Conservation (phyloP, 768 basidiomycete species). For the Naganishia vishniacii region DNA sequence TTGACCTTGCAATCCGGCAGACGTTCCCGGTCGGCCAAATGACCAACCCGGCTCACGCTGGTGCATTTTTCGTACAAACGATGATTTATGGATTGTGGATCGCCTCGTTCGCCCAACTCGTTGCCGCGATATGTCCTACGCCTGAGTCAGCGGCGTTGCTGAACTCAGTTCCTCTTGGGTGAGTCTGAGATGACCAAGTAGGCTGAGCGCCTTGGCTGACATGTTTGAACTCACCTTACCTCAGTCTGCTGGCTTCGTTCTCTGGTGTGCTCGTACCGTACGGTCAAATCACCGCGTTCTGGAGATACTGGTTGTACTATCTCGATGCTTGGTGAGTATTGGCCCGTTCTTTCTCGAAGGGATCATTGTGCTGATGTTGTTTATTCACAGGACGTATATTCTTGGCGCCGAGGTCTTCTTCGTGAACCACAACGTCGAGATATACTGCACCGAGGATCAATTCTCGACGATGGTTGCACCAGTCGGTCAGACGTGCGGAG, state of each 20-base stretch:
- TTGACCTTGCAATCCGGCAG: conserved; percentile 4
- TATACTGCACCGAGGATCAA: conserved; percentile 60
- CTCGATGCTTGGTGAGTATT: conserved; percentile 4
- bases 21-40: not conserved
- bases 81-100: conserved; percentile 23
- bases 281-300: conserved; percentile 21
- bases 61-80: conserved; percentile 13
- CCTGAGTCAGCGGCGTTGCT: conserved; percentile 18
- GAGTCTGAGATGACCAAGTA: conserved; percentile 7
- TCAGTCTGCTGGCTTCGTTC: conserved; percentile 19
- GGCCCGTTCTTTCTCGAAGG: conserved; percentile 4
- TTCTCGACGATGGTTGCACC: conserved; percentile 70
- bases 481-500: conserved; percentile 61
- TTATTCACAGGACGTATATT: conserved; percentile 18
- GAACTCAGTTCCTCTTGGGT: conserved; percentile 21
- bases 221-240: conserved; percentile 7
- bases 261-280: conserved; percentile 21
- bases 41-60: conserved; percentile 18
- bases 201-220: conserved; percentile 4
- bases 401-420: conserved; percentile 24
- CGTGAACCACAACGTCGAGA: conserved; percentile 19
- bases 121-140: conserved; percentile 14
- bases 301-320: conserved; percentile 25
- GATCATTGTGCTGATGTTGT: conserved; percentile 1
- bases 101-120: conserved; percentile 21